phyloP scores from a whole-genome alignment of 352 stramenopile species.

The Globisporangium nodosum region DNA sequence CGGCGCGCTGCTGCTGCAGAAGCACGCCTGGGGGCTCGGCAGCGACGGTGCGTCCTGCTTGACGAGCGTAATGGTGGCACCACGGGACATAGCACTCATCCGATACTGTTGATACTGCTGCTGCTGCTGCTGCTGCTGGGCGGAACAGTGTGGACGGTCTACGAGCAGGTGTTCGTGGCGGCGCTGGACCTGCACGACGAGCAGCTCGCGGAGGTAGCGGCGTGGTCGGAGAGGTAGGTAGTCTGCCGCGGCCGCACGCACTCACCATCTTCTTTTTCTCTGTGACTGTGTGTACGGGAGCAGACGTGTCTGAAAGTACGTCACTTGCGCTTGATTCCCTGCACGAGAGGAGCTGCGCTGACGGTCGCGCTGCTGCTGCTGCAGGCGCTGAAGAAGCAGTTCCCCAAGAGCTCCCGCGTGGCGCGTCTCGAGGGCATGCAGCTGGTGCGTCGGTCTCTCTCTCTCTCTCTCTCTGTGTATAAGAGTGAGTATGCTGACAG shows the following conservation, averaged over 20 bases:
- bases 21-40: constrained; percentile 46
- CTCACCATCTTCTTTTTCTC: constrained; percentile 2
- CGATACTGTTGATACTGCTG: background rate
- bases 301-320: constrained; percentile 14
- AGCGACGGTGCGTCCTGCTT: constrained; percentile 29
- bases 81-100: background rate
- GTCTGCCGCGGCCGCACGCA: background rate
- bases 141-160: constrained; percentile 45
- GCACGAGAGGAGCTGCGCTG: background rate
- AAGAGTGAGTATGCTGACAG: background rate
- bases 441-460: constrained; percentile 12
- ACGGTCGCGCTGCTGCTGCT: background rate
- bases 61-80: background rate
- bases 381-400: constrained; percentile 44
- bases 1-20: constrained; percentile 37
- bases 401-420: constrained; percentile 56
- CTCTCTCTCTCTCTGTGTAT: too few relatives aligned
- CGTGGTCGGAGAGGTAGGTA: background rate
- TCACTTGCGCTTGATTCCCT: background rate
- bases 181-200: constrained; percentile 59
- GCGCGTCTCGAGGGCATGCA: constrained; percentile 52
- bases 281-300: background rate
- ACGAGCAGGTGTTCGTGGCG: constrained; percentile 63
- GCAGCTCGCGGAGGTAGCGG: constrained; percentile 29
- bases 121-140: background rate